Conservation (phyloP, 495 filamentous ascomycete genomes). For the Choiromyces venosus region DNA sequence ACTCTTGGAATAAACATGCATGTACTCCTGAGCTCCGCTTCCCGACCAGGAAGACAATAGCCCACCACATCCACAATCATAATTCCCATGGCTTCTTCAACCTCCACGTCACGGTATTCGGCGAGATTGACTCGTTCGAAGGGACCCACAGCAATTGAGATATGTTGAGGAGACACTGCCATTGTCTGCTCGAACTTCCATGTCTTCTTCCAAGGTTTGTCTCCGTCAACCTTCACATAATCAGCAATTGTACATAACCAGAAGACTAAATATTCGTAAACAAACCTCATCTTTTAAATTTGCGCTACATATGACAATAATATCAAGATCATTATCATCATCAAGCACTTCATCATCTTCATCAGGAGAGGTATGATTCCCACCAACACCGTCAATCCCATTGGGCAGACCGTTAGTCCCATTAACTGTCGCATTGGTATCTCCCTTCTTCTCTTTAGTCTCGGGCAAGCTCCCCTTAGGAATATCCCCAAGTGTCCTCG, state of each 20-base stretch:
- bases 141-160: constrained; percentile 87
- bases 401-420: constrained; percentile 13
- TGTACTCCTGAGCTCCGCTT: constrained; percentile 73
- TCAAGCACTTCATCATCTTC: constrained; percentile 51
- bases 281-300: constrained; percentile 72
- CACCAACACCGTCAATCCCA: constrained; percentile 29
- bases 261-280: constrained; percentile 6
- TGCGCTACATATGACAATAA: constrained; percentile 84
- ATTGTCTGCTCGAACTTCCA: constrained; percentile 69
- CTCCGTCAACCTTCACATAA: constrained; percentile 52
- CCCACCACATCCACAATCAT: constrained; percentile 79
- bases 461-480: constrained; percentile 48
- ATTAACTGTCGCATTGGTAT: not conserved
- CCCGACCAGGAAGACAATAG: constrained; percentile 80
- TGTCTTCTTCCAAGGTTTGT: constrained; percentile 70
- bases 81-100: constrained; percentile 79
- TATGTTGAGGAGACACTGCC: constrained; percentile 72
- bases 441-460: constrained; percentile 38
- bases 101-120: constrained; percentile 79
- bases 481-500: constrained; percentile 79
- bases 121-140: constrained; percentile 90
- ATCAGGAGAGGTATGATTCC: constrained; percentile 42
- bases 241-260: constrained; percentile 33
- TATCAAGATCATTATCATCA: constrained; percentile 78
- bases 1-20: constrained; percentile 66